These are phyloP conservation scores for Amphicarpaea edgeworthii DNA, from an alignment of 306 rosid species.

Conservation along the genomic window DNA sequence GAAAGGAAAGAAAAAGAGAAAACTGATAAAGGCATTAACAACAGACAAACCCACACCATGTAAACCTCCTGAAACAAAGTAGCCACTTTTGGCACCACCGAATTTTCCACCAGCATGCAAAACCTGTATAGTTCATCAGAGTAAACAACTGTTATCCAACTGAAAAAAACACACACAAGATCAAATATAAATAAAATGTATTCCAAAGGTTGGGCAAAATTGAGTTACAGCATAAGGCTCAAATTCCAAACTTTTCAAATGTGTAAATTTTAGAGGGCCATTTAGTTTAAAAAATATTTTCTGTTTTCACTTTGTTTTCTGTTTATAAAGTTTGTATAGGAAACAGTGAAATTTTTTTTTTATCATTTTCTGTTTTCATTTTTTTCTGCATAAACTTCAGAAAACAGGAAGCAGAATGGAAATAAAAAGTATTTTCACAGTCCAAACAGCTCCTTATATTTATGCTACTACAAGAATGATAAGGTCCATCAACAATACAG, in stretches of 20 bases:
- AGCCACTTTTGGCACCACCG: constrained; percentile 97
- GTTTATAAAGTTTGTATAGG: neutral
- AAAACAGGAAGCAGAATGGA: neutral
- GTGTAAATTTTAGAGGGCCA: neutral
- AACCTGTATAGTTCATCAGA: constrained; percentile 59
- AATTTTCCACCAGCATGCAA: constrained; percentile 98
- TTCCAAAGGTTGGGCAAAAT: constrained; percentile 10
- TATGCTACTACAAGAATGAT: constrained; percentile 25
- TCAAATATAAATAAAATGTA: constrained; percentile 14
- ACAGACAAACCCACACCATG: constrained; percentile 99
- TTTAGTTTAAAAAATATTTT: neutral
- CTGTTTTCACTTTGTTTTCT: neutral
- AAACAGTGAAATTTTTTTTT: neutral
- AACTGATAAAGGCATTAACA: constrained; percentile 99
- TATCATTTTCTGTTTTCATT: neutral
- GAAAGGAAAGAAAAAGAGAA: constrained; percentile 15
- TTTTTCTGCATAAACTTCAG: neutral
- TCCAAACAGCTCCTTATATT: neutral
- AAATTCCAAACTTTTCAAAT: neutral
- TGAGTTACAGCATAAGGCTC: neutral
- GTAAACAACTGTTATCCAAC: constrained; percentile 30
- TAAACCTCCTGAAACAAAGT: constrained; percentile 96
- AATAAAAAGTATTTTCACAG: neutral
- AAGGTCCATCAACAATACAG: constrained; percentile 28
- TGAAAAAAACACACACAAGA: neutral